Percentiles rank a stretch among this genome's conserved stretches.
phyloP scores from a whole-genome alignment of 1,139 yeast genomes.

The Sugiyamaella novakii region DNA sequence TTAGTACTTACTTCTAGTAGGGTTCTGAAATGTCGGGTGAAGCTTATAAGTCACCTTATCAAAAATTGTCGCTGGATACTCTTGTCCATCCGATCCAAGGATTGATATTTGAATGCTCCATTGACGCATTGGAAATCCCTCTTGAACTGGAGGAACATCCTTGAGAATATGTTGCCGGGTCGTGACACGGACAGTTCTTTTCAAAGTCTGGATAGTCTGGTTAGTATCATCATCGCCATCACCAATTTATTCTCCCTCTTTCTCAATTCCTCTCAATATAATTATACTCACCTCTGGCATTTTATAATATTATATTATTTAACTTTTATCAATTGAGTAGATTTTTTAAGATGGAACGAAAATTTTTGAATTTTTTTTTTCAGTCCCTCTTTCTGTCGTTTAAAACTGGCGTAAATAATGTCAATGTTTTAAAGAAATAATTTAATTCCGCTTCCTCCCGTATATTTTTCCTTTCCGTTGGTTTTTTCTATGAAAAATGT shows the following conservation, averaged over 20 bases:
- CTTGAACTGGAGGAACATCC: constrained; percentile 85
- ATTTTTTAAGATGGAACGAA: too few species aligned
- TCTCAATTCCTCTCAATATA: too few species aligned
- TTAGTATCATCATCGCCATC: too few species aligned
- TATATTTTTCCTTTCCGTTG: too few species aligned
- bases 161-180: constrained; percentile 83
- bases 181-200: constrained; percentile 85
- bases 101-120: constrained; percentile 82
- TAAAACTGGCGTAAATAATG: too few species aligned
- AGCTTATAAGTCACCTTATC: constrained; percentile 91
- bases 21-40: constrained; percentile 94
- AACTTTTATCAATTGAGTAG: too few species aligned
- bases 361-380: too few species aligned
- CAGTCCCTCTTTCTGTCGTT: too few species aligned
- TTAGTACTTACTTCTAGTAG: constrained; percentile 54
- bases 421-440: too few species aligned
- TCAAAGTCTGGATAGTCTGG: constrained; percentile 49
- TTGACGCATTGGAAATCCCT: constrained; percentile 91
- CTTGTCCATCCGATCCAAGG: constrained; percentile 79
- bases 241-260: neutral
- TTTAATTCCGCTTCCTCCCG: too few species aligned
- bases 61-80: constrained; percentile 82
- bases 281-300: constrained; percentile 18
- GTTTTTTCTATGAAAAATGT: too few species aligned
- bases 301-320: too few species aligned